phyloP scores from a whole-genome alignment of 2,329 filamentous ascomycete genomes.

The Arachnopeziza araneosa region DNA sequence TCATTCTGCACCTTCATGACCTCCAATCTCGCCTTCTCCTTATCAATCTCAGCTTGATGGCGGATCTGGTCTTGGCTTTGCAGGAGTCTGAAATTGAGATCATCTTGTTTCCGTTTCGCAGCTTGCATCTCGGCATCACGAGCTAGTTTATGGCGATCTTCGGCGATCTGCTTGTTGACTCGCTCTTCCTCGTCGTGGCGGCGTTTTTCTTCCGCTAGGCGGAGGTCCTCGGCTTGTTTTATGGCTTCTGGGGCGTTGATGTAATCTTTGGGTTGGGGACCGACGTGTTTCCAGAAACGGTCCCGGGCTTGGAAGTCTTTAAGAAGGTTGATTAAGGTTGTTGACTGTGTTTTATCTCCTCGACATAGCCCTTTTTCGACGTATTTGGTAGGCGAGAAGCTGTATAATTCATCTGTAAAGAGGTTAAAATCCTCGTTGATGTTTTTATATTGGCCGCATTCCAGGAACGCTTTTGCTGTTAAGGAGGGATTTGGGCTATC shows the following conservation, averaged over 20 bases:
- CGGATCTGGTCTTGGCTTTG: conserved; percentile 1
- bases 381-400: conserved; percentile 63
- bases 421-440: conserved; percentile 56
- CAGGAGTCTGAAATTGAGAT: too few relatives aligned
- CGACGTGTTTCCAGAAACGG: conserved; percentile 16
- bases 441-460: conserved; percentile 59
- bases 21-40: too few relatives aligned
- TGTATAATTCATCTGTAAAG: conserved; percentile 46
- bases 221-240: too few relatives aligned
- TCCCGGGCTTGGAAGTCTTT: conserved; percentile 10
- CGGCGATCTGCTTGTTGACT: too few relatives aligned
- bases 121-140: too few relatives aligned
- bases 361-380: conserved; percentile 31
- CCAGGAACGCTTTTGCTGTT: conserved; percentile 53
- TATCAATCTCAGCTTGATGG: too few relatives aligned
- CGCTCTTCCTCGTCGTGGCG: too few relatives aligned
- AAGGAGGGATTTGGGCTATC: conserved; percentile 49
- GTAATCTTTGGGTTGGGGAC: conserved; percentile 13
- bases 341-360: conserved; percentile 8
- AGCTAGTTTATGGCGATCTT: too few relatives aligned
- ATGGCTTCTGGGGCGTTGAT: too few relatives aligned
- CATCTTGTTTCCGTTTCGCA: too few relatives aligned
- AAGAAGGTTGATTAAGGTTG: conserved; percentile 13
- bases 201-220: too few relatives aligned
- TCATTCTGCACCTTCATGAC: too few relatives aligned